phyloP scores from a whole-genome alignment of 768 basidiomycete genomes.

The Trametes gibbosa region DNA sequence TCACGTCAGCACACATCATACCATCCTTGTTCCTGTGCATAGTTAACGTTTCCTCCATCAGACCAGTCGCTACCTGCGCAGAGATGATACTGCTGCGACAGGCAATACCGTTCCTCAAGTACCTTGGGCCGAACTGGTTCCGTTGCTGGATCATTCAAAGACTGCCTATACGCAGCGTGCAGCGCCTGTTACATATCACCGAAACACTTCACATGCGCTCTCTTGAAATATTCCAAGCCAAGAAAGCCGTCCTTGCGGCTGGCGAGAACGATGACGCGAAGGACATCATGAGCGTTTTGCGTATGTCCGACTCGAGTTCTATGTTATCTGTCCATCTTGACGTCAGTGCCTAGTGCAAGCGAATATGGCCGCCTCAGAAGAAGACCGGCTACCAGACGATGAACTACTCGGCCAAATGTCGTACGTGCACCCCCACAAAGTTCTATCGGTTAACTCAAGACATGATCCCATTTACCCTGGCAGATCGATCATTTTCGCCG shows the following conservation, averaged over 20 bases:
- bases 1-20: conserved; percentile 12
- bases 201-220: conserved; percentile 37
- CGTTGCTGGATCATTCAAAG: conserved; percentile 34
- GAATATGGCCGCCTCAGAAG: conserved; percentile 33
- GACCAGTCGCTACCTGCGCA: conserved; percentile 1
- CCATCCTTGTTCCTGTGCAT: neutral
- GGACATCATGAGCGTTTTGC: conserved; percentile 46
- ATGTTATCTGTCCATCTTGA: too few relatives aligned
- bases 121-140: conserved; percentile 26
- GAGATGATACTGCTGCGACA: conserved; percentile 13
- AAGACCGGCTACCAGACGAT: conserved; percentile 26
- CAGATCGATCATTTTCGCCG: conserved; percentile 27
- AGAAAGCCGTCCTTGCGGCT: conserved; percentile 33
- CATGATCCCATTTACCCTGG: neutral
- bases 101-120: conserved; percentile 14
- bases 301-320: conserved; percentile 27
- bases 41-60: neutral
- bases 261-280: conserved; percentile 37
- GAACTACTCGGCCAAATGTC: conserved; percentile 42
- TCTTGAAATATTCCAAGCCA: conserved; percentile 35
- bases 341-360: conserved; percentile 34
- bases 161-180: conserved; percentile 34
- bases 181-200: conserved; percentile 33
- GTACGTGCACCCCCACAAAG: conserved; percentile 8
- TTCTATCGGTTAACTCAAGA: neutral